A percentile compares a stretch with the other conserved stretches of the same genome.
Evolutionary conservation across 257 asterid genomes (phyloP).

Genomic region (Anisodus tanguticus): DNA sequence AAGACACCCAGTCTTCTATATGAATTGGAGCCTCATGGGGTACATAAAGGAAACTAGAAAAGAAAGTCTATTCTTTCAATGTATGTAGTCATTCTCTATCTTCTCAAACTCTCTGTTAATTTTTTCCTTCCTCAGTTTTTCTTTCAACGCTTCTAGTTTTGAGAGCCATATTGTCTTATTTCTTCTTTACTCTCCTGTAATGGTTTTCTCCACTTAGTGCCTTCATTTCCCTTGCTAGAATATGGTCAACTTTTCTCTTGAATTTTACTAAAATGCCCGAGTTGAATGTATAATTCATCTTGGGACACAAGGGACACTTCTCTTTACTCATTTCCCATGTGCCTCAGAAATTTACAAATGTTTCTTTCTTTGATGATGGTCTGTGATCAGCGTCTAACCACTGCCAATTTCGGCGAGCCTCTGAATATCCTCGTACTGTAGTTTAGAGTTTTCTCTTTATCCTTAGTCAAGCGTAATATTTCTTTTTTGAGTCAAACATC

Average conservation of each 20-base stretch:
- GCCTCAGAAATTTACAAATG: neutral
- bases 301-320: neutral
- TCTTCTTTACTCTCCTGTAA: neutral
- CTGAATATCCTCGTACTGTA: neutral
- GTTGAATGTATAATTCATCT: slow-evolving; percentile 5
- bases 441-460: slow-evolving; percentile 17
- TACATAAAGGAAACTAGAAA: slow-evolving; percentile 18
- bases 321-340: neutral
- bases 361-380: neutral
- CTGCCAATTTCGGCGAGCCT: neutral
- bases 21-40: neutral
- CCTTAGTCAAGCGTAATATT: neutral
- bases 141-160: neutral
- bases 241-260: neutral
- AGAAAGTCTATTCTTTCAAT: neutral
- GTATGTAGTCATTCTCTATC: neutral
- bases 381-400: neutral
- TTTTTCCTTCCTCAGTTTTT: neutral
- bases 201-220: slow-evolving; percentile 3
- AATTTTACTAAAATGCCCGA: neutral
- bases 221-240: neutral
- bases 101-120: neutral
- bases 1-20: neutral
- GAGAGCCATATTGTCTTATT: neutral
- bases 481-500: neutral